A percentile compares a stretch with the other conserved stretches of the same genome.
Conservation (phyloP, 805 yeast genomes). For the Kregervanrija delftensis region DNA sequence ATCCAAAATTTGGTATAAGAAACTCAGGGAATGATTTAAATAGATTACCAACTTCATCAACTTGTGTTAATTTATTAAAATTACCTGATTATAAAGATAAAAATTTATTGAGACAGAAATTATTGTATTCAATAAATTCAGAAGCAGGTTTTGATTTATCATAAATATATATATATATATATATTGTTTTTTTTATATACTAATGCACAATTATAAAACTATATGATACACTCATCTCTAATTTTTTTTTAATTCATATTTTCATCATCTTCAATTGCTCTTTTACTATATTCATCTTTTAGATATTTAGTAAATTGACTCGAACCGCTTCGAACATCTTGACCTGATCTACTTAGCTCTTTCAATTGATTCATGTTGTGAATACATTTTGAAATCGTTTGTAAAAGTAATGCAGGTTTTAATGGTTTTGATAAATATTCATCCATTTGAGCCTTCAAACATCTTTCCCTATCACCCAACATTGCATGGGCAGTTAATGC, state of each 20-base stretch:
- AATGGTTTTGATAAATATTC: conserved; percentile 85
- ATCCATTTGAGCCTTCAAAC: conserved; percentile 87
- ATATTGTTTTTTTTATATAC: too few relatives aligned
- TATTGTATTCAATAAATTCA: conserved; percentile 71
- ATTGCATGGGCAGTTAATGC: conserved; percentile 92
- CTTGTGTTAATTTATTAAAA: conserved; percentile 84
- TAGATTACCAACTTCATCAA: conserved; percentile 84
- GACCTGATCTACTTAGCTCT: conserved; percentile 27
- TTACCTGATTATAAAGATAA: conserved; percentile 76
- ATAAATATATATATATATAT: conserved; percentile 14
- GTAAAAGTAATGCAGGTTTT: conserved; percentile 75
- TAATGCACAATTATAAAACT: too few relatives aligned
- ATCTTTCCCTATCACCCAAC: conserved; percentile 86
- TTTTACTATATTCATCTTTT: conserved; percentile 5
- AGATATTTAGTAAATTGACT: conserved; percentile 6
- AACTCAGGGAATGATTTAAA: conserved; percentile 49
- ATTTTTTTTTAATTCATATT: not conserved
- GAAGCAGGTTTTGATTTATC: conserved; percentile 87
- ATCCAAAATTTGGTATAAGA: conserved; percentile 76
- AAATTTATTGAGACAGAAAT: conserved; percentile 47
- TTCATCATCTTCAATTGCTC: not conserved
- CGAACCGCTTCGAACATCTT: conserved; percentile 2
- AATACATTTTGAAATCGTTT: conserved; percentile 78
- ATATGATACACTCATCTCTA: not conserved
- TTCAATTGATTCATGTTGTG: conserved; percentile 60